Conservation (phyloP, 345 rosid species). For the Salix koriyanagi region DNA sequence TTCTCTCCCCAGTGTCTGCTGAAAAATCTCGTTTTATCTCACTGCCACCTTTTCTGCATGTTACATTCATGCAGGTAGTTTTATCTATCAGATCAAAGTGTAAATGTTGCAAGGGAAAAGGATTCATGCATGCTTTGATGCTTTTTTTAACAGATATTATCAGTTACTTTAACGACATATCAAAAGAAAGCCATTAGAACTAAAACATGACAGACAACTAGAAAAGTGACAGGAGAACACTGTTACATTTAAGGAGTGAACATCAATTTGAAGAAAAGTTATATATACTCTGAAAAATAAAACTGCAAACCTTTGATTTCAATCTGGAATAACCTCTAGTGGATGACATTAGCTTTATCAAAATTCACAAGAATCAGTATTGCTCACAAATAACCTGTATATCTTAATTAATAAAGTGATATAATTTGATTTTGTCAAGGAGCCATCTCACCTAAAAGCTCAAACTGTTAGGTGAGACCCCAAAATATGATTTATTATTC, state of each 20-base stretch:
- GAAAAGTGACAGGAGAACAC: background rate
- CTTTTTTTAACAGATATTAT: background rate
- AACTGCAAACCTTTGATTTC: background rate
- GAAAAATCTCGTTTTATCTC: conserved; percentile 40
- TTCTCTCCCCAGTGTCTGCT: conserved; percentile 31
- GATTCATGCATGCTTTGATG: background rate
- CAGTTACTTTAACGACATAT: background rate
- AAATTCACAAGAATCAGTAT: background rate
- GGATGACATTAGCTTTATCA: background rate
- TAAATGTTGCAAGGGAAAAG: background rate
- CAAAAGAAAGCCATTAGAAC: background rate
- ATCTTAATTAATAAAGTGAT: background rate
- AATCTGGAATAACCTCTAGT: background rate
- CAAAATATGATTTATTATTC: no score
- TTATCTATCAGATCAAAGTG: background rate
- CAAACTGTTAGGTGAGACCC: no score
- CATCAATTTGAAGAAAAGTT: background rate
- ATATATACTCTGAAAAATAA: background rate
- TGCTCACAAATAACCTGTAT: background rate
- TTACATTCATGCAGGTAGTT: background rate
- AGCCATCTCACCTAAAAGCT: no score
- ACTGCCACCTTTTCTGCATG: conserved; percentile 47
- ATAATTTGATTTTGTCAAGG: background rate
- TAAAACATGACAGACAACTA: background rate
- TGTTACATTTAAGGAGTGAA: background rate